A percentile compares a stretch with the other conserved stretches of the same genome.
Conservation (phyloP, 2,329 filamentous ascomycete genomes). For the Metarhizium anisopliae region DNA sequence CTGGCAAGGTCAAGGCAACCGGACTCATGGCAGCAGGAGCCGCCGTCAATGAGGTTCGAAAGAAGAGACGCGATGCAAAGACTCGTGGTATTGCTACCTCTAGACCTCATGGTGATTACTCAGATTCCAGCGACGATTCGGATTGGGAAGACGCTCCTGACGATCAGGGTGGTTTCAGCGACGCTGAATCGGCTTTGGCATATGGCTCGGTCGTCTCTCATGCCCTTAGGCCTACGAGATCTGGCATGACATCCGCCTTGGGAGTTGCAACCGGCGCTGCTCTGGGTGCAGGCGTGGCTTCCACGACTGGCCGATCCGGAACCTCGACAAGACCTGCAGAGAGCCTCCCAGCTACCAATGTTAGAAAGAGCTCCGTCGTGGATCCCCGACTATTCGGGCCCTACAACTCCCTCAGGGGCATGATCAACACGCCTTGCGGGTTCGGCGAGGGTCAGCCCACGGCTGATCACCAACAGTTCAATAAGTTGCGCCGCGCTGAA, state of each 20-base stretch:
- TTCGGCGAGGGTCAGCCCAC: constrained; percentile 31
- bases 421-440: constrained; percentile 42
- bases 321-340: constrained; percentile 2
- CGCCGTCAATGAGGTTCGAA: constrained; percentile 32
- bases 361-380: constrained; percentile 40
- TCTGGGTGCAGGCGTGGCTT: constrained; percentile 17
- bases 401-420: constrained; percentile 49
- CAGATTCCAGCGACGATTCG: constrained; percentile 32
- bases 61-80: constrained; percentile 24
- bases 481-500: constrained; percentile 13
- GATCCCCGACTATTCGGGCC: constrained; percentile 52
- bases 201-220: constrained; percentile 22
- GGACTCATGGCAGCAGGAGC: constrained; percentile 28
- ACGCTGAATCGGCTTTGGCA: constrained; percentile 31
- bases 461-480: constrained; percentile 17
- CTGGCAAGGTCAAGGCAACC: constrained; percentile 20
- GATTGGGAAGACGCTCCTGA: constrained; percentile 51
- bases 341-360: constrained; percentile 10
- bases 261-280: constrained; percentile 21
- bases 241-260: constrained; percentile 4
- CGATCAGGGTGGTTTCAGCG: constrained; percentile 26
- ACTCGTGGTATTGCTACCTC: constrained; percentile 31
- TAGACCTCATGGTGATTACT: constrained; percentile 26
- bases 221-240: constrained; percentile 10
- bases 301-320: constrained; percentile 2